Conservation (phyloP, 257 asterid species). For the Solanum arcanum region DNA sequence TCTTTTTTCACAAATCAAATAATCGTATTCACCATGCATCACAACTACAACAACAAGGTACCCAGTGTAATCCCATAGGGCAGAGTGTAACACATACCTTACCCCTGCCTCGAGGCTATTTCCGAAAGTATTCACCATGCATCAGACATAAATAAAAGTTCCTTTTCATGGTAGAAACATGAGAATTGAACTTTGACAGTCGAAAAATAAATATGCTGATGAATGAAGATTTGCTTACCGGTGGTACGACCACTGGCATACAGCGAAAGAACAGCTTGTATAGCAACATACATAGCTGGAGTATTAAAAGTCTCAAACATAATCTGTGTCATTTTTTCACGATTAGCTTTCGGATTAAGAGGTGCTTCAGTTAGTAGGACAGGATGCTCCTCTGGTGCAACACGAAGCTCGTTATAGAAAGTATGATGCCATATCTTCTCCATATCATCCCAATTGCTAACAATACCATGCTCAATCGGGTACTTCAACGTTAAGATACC, state of each 20-base stretch:
- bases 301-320: constrained; percentile 88
- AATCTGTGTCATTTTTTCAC: constrained; percentile 91
- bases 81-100: background rate
- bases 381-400: constrained; percentile 91
- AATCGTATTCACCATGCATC: background rate
- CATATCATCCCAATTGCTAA: constrained; percentile 94
- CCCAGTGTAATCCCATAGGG: background rate
- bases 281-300: constrained; percentile 97
- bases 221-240: constrained; percentile 32
- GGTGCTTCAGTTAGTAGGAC: constrained; percentile 85
- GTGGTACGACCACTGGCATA: constrained; percentile 96
- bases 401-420: constrained; percentile 84
- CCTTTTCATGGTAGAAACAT: too few relatives aligned
- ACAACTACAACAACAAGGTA: background rate
- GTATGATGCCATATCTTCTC: constrained; percentile 98
- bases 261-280: constrained; percentile 83
- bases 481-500: constrained; percentile 79
- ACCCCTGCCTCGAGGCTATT: background rate
- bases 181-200: too few relatives aligned
- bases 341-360: constrained; percentile 85
- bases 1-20: background rate
- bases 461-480: constrained; percentile 92
- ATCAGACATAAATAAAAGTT: background rate
- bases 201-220: background rate
- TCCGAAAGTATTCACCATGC: background rate